Percentiles rank a stretch among this genome's conserved stretches.
Conservation (phyloP, 768 basidiomycete species). For the Boletellus ananas region DNA sequence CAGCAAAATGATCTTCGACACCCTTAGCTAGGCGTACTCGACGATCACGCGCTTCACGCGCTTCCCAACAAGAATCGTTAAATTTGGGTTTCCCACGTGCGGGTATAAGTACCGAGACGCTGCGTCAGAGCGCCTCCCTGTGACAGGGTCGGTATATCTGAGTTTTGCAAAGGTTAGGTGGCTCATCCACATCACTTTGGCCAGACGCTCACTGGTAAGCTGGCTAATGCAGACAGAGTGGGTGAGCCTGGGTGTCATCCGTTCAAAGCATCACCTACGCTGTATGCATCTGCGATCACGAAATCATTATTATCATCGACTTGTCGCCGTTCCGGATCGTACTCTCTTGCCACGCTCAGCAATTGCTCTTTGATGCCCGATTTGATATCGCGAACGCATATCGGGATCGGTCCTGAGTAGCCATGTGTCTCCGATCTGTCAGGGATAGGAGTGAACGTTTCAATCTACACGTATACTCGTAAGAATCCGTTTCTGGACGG, state of each 20-base stretch:
- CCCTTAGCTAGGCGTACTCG: slow-evolving; percentile 24
- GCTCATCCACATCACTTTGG: not conserved
- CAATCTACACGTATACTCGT: slow-evolving; percentile 5
- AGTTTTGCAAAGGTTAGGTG: not conserved
- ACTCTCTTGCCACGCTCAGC: slow-evolving; percentile 41
- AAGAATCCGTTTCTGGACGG: not conserved
- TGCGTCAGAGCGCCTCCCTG: slow-evolving; percentile 30
- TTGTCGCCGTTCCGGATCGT: slow-evolving; percentile 43
- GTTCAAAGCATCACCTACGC: slow-evolving; percentile 8
- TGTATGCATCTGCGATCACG: slow-evolving; percentile 21
- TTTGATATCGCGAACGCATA: slow-evolving; percentile 14
- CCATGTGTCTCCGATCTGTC: slow-evolving; percentile 31
- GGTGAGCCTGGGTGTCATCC: too few relatives aligned
- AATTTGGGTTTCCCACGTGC: slow-evolving; percentile 25
- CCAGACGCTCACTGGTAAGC: slow-evolving; percentile 9
- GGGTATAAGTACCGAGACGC: slow-evolving; percentile 39
- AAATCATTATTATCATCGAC: slow-evolving; percentile 50
- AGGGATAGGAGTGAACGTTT: slow-evolving; percentile 33
- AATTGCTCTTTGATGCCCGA: slow-evolving; percentile 37
- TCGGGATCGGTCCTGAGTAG: slow-evolving; percentile 28
- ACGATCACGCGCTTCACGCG: slow-evolving; percentile 35
- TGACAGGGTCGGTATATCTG: slow-evolving; percentile 52
- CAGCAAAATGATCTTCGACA: not conserved
- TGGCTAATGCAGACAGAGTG: slow-evolving; percentile 4
- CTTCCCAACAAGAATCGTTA: slow-evolving; percentile 31